Percentiles rank a stretch among this genome's conserved stretches.
Evolutionary conservation across 257 asterid genomes (phyloP).

Genomic region (Petunia axillaris): DNA sequence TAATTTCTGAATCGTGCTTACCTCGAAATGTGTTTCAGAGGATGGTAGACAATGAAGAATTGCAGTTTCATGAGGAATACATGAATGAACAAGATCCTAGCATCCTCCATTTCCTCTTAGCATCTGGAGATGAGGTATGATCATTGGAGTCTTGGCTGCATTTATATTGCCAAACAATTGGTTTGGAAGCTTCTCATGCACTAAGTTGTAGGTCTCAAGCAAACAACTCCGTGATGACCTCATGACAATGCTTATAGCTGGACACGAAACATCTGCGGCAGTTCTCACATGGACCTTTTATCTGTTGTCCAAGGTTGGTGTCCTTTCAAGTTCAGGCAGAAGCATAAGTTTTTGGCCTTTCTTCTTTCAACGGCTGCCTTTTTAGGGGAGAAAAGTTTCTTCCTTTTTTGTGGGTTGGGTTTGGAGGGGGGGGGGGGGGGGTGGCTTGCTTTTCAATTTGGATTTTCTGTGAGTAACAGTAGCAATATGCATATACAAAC

Average conservation of each 20-base stretch:
- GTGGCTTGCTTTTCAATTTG: not conserved
- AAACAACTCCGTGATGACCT: slow-evolving; percentile 99
- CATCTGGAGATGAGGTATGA: slow-evolving; percentile 95
- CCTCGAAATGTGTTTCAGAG: slow-evolving; percentile 57
- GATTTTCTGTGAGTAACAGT: not conserved
- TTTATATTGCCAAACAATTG: slow-evolving; percentile 28
- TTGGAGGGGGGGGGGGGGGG: not conserved
- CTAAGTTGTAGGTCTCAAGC: slow-evolving; percentile 80
- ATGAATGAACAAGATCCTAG: slow-evolving; percentile 98
- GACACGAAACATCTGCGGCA: slow-evolving; percentile 99
- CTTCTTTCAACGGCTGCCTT: not conserved
- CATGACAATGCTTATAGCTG: slow-evolving; percentile 98
- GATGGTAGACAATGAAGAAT: slow-evolving; percentile 94
- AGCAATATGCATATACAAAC: not conserved
- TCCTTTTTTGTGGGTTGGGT: not conserved
- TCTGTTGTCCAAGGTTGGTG: slow-evolving; percentile 79
- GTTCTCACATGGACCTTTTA: slow-evolving; percentile 97
- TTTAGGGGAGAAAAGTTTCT: not conserved
- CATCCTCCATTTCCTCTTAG: slow-evolving; percentile 90
- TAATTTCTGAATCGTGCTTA: slow-evolving; percentile 12
- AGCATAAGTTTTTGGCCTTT: not conserved
- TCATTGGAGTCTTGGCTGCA: slow-evolving; percentile 27
- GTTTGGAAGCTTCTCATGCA: slow-evolving; percentile 38
- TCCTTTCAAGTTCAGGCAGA: slow-evolving; percentile 14
- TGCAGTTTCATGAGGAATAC: slow-evolving; percentile 97